These are phyloP conservation scores for Dipteronia dyeriana DNA, from an alignment of 345 rosid species.

Conservation along the genomic window DNA sequence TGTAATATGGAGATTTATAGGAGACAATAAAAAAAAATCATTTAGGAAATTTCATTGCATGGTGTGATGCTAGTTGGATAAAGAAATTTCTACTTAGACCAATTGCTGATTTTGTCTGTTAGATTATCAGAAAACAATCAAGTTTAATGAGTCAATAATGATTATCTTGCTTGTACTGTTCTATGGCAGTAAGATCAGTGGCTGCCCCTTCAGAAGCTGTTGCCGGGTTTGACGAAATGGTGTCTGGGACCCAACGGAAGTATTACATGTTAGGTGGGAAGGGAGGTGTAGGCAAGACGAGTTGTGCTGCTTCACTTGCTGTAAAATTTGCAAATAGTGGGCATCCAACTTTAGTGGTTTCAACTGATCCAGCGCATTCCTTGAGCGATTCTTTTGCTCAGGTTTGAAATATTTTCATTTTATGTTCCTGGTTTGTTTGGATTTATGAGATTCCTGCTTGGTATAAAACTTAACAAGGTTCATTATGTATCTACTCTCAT, in stretches of 20 bases:
- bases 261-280: slow-evolving; percentile 97
- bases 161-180: slow-evolving; percentile 15
- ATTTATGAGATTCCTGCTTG: slow-evolving; percentile 10
- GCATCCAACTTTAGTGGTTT: slow-evolving; percentile 95
- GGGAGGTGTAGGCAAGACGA: slow-evolving; percentile 98
- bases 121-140: background rate
- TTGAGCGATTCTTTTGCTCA: slow-evolving; percentile 97
- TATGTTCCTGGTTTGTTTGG: slow-evolving; percentile 13
- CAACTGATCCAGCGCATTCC: slow-evolving; percentile 98
- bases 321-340: slow-evolving; percentile 94
- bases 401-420: slow-evolving; percentile 37
- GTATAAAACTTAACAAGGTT: background rate
- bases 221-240: slow-evolving; percentile 89
- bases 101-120: background rate
- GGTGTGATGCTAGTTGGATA: background rate
- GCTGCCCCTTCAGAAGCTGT: slow-evolving; percentile 73
- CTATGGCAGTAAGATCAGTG: slow-evolving; percentile 71
- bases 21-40: slow-evolving; percentile 7
- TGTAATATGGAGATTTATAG: background rate
- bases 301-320: slow-evolving; percentile 98
- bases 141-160: background rate
- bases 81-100: background rate
- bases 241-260: slow-evolving; percentile 76
- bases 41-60: background rate
- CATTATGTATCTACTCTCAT: background rate